Evolutionary conservation across 371 early-diverging fungal species (phyloP).

Genomic region (Coemansia sp.): DNA sequence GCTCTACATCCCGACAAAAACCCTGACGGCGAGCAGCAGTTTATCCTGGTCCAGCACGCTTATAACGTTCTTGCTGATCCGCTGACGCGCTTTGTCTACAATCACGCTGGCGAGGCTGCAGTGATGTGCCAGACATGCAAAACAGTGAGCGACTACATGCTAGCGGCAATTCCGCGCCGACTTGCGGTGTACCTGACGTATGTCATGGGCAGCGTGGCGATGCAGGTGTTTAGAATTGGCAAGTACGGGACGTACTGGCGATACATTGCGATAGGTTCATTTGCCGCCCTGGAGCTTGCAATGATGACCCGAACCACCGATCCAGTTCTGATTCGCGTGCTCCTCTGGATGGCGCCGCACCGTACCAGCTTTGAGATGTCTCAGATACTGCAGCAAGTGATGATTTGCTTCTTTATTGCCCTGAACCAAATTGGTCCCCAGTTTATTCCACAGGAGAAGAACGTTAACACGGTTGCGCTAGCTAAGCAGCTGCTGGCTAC

Average conservation of each 20-base stretch:
- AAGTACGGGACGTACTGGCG: conserved; percentile 44
- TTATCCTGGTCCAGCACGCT: conserved; percentile 90
- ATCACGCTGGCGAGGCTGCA: conserved; percentile 70
- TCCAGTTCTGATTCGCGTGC: conserved; percentile 17
- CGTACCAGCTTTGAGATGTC: conserved; percentile 43
- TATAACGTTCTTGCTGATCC: conserved; percentile 93
- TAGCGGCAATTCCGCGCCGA: conserved; percentile 33
- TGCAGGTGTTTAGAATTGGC: conserved; percentile 46
- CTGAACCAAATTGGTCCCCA: conserved; percentile 50
- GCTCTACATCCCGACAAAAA: conserved; percentile 96
- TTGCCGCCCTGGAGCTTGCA: conserved; percentile 39
- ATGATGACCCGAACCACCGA: conserved; percentile 35
- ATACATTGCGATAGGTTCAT: conserved; percentile 39
- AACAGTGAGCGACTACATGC: conserved; percentile 34
- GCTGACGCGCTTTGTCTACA: conserved; percentile 80
- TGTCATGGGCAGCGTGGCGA: conserved; percentile 29
- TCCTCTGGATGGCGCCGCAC: conserved; percentile 34
- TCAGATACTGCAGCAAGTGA: conserved; percentile 37
- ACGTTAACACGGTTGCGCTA: conserved; percentile 29
- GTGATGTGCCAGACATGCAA: conserved; percentile 29
- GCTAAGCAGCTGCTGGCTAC: conserved; percentile 24
- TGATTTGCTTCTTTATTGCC: conserved; percentile 44
- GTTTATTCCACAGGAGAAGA: conserved; percentile 35
- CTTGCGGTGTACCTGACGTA: conserved; percentile 28
- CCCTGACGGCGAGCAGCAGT: conserved; percentile 74